phyloP scores from a whole-genome alignment of 2,329 filamentous ascomycete genomes.

The Hypoxylon sp. region DNA sequence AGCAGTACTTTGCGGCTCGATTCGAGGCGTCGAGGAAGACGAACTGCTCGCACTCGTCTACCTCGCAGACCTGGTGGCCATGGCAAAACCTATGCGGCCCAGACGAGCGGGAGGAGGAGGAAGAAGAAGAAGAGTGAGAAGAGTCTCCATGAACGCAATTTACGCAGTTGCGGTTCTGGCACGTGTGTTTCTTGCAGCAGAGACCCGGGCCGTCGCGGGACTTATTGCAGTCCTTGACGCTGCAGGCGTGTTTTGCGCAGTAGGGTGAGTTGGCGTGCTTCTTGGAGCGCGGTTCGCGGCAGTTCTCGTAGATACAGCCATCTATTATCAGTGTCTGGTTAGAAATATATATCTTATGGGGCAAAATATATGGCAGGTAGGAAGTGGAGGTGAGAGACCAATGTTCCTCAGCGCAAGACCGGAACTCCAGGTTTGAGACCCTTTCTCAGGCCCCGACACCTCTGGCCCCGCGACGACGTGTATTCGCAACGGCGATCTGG shows the following conservation, averaged over 20 bases:
- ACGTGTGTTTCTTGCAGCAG: conserved; percentile 46
- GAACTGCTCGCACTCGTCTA: conserved; percentile 43
- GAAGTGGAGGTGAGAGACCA: conserved; percentile 29
- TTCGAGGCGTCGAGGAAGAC: conserved; percentile 55
- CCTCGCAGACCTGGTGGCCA: conserved; percentile 44
- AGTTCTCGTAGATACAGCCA: conserved; percentile 37
- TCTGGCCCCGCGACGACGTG: conserved; percentile 10
- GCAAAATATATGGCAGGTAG: no score
- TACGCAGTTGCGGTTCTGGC: conserved; percentile 33
- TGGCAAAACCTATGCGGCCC: conserved; percentile 34
- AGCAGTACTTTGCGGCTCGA: conserved; percentile 43
- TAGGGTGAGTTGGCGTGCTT: conserved; percentile 23
- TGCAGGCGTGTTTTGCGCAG: conserved; percentile 41
- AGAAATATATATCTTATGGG: not conserved
- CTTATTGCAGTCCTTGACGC: conserved; percentile 36
- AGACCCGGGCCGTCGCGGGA: conserved; percentile 32
- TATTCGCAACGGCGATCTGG: conserved; percentile 38
- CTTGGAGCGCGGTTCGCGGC: conserved; percentile 31
- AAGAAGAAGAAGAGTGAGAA: conserved; percentile 6
- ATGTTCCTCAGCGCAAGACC: conserved; percentile 37
- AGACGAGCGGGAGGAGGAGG: no score
- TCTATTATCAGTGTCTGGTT: conserved; percentile 26
- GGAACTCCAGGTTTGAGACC: conserved; percentile 24
- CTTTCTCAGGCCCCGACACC: conserved; percentile 30
- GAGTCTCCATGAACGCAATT: conserved; percentile 28